These are phyloP conservation scores for Cichorium intybus DNA, from an alignment of 140 eudicot genomes.

Conservation along the genomic window DNA sequence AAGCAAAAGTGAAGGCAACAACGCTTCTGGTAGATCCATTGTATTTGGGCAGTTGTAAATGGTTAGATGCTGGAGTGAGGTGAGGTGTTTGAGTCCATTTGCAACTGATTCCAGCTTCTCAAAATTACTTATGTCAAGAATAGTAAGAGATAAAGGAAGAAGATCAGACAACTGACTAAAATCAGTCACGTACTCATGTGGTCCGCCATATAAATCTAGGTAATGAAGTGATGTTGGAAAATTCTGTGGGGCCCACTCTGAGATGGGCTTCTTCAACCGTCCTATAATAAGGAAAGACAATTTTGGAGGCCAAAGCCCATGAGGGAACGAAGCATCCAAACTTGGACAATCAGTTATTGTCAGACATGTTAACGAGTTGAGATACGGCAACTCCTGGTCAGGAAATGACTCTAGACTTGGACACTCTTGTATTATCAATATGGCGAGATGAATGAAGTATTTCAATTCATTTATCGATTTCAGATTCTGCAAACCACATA, in stretches of 20 bases:
- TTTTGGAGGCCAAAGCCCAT: conserved; percentile 26
- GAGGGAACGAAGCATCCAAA: conserved; percentile 3
- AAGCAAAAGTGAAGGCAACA: conserved; percentile 11
- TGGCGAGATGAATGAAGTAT: background rate
- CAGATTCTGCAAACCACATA: background rate
- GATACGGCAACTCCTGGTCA: background rate
- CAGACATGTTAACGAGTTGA: background rate
- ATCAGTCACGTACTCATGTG: background rate
- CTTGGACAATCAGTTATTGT: background rate
- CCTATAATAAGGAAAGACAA: background rate
- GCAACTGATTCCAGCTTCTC: conserved; percentile 11
- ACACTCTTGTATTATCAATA: background rate
- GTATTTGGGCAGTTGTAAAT: background rate
- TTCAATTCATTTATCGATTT: background rate
- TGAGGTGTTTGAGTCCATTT: conserved; percentile 16
- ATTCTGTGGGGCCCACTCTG: conserved; percentile 10
- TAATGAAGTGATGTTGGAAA: conserved; percentile 8
- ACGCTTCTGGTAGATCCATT: conserved; percentile 1
- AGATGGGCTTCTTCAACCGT: conserved; percentile 10
- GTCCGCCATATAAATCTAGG: background rate
- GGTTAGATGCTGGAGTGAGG: background rate
- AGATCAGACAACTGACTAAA: background rate
- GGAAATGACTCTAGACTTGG: conserved; percentile 14
- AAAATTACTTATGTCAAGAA: background rate
- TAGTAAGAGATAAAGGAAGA: conserved; percentile 15